Base-by-base conservation (phyloP, 306 rosid species). In the Purshia tridentata region DNA sequence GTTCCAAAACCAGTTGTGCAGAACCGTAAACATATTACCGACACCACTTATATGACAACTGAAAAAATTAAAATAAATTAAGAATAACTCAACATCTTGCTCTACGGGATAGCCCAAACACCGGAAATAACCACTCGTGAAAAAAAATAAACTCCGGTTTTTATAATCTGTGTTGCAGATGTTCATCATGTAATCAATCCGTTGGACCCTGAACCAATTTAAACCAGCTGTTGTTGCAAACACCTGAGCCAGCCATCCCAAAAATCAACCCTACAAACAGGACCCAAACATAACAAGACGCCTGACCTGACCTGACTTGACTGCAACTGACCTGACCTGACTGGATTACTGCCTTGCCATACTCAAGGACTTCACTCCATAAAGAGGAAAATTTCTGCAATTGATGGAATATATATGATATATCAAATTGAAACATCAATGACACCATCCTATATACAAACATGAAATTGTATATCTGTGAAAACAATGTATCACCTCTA, bases 401-500 rank as follows among this genome's bases (percentile, higher is more conserved):
- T 78, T 67, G 65, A 76, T 51, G 52, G 12, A 29, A 73, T 49
- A 53, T 29, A 29, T 29, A 39, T 49, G n/a, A 41, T 51, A 41
- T 4, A 62, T 40, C 35, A 29, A 29, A 29, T 51, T 13, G 4
- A 42, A 62, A 20, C 68, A 13, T 51, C 64, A 50, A 15, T 16
- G 49, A 73, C 77, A 50, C 77, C 63, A 2, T 41, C 19, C 70
- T 13, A 49, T 4, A 35, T 51, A 42, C 62, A 52, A 61, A 64
- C 45, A 49, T 35, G 19, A 41, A 63, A 47, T 47, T 41, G 62
- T 42, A 29, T 6, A 45, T 0, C 65, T 41, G 14, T 50, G 49
- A n/a, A 69, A 22, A 37, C 37, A 20, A n/a, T 9, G 14, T 64
- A 42, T 57, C 56, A 85, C 89, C 96, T 88, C 84, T 84, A 88